Evolutionary conservation across 1,284 basidiomycete species (phyloP).

Genomic region (Apiotrichum akiyoshidainum): DNA sequence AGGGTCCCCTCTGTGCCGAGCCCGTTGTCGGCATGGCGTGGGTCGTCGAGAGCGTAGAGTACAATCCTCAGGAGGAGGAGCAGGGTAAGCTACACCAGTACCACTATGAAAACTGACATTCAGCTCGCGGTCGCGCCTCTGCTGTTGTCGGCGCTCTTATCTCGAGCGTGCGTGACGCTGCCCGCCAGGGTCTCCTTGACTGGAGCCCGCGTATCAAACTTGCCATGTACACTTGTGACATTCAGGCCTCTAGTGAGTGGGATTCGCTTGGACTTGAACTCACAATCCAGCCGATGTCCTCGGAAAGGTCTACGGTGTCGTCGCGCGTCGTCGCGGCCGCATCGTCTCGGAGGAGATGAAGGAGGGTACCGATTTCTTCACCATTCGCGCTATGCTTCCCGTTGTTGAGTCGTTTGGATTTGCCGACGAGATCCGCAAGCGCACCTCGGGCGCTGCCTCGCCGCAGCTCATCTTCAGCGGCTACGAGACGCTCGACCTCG

Average conservation of each 20-base stretch:
- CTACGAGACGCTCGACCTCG: slow-evolving; percentile 81
- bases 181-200: slow-evolving; percentile 81
- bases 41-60: slow-evolving; percentile 71
- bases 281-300: slow-evolving; percentile 76
- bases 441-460: slow-evolving; percentile 92
- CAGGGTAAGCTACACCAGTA: neutral
- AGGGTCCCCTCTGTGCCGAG: slow-evolving; percentile 92
- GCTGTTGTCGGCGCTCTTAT: slow-evolving; percentile 87
- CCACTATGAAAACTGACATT: neutral
- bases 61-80: slow-evolving; percentile 56
- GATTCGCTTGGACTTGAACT: neutral
- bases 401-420: slow-evolving; percentile 98
- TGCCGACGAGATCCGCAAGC: slow-evolving; percentile 92
- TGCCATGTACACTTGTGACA: slow-evolving; percentile 98
- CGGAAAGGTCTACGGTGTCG: slow-evolving; percentile 95
- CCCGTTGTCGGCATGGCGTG: slow-evolving; percentile 92
- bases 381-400: slow-evolving; percentile 82
- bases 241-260: slow-evolving; percentile 87
- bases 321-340: slow-evolving; percentile 81
- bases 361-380: slow-evolving; percentile 94
- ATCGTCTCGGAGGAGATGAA: slow-evolving; percentile 99
- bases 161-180: slow-evolving; percentile 82
- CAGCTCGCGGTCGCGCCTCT: slow-evolving; percentile 63
- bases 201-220: slow-evolving; percentile 97
- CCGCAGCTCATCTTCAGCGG: slow-evolving; percentile 96